A percentile compares a stretch with the other conserved stretches of the same genome.
phyloP scores from a whole-genome alignment of 768 basidiomycete genomes.

The Mycena kentingensis region DNA sequence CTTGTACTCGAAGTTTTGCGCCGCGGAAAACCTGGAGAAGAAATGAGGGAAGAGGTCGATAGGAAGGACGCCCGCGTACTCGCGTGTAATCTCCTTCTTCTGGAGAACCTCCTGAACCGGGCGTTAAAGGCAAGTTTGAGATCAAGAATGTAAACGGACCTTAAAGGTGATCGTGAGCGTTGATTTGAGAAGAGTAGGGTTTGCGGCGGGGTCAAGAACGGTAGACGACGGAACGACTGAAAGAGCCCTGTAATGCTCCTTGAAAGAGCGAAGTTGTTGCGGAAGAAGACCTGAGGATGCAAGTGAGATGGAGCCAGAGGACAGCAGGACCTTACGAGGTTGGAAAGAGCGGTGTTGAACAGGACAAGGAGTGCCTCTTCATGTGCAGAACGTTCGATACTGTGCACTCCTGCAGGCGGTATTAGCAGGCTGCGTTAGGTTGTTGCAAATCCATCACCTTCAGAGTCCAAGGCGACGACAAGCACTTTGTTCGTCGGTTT shows the following conservation, averaged over 20 bases:
- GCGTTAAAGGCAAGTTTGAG: too few species aligned
- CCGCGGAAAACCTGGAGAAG: too few species aligned
- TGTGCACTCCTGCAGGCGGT: conserved; percentile 51
- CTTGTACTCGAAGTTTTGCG: conserved; percentile 97
- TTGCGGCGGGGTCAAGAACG: conserved; percentile 57
- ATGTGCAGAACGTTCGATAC: conserved; percentile 62
- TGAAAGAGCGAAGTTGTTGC: conserved; percentile 64
- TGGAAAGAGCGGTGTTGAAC: conserved; percentile 67
- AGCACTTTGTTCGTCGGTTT: conserved; percentile 58
- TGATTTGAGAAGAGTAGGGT: conserved; percentile 60
- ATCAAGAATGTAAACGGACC: too few species aligned
- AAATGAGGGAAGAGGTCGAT: too few species aligned
- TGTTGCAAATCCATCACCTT: conserved; percentile 42
- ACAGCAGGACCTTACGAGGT: conserved; percentile 43
- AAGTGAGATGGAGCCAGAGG: not conserved
- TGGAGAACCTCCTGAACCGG: too few species aligned
- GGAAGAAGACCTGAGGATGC: conserved; percentile 53
- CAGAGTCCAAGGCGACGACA: conserved; percentile 63
- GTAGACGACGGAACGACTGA: conserved; percentile 58
- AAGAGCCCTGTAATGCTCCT: conserved; percentile 64
- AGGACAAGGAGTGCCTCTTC: conserved; percentile 64
- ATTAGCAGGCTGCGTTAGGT: not conserved
- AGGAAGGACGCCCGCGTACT: too few species aligned
- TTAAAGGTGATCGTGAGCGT: conserved; percentile 65
- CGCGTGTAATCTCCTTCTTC: too few species aligned